Base-by-base conservation (phyloP, 1,284 basidiomycete genomes). In the Cutaneotrichosporon sp. region DNA sequence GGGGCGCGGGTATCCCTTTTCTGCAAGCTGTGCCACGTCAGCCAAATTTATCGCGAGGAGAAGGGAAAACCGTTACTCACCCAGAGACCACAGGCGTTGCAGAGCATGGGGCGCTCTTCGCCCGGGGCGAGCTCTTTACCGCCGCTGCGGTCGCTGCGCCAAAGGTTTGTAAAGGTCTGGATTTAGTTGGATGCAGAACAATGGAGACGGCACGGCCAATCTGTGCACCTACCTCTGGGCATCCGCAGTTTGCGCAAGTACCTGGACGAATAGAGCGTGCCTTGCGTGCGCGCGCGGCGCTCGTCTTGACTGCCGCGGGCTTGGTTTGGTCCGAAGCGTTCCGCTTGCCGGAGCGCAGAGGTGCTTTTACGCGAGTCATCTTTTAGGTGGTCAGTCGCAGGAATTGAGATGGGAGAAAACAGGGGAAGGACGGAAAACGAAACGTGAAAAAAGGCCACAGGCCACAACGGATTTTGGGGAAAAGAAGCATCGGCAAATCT, bases 61-160 rank as follows among this genome's bases (percentile, higher is more conserved):
- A 30, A 10, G 4, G 22, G 20, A 44, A 33, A 18, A n/a, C 7
- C 8, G 17, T 40, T 18, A 51, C 57, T 49, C 14, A 59, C 57
- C 58, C 58, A 59, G 20, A 59, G 48, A 4, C 58, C 58, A 37
- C 58, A 59, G 0, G 57, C 57, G 36, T 59, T 59, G 45, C 57
- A 59, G 18, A 59, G 40, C 54, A 59, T 52, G 13, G 47, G 40
- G 20, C 38, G 38, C 26, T 33, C n/a, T 15, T 5, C 39, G 26
- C 13, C 13, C 5, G 41, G 41, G 33, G 30, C 30, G 18, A 21
- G 8, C 23, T 15, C 20, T 18, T 36, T 33, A 4, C 18, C 33
- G 34, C 12, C 23, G 15, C 13, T 21, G 5, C 21, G 21, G 46
- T 54, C 46, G 13, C 26, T 43, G 35, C 56, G 56, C 56, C 56